Conservation (phyloP, 2,329 filamentous ascomycete species). For the Torrubiellomyces zombiae region DNA sequence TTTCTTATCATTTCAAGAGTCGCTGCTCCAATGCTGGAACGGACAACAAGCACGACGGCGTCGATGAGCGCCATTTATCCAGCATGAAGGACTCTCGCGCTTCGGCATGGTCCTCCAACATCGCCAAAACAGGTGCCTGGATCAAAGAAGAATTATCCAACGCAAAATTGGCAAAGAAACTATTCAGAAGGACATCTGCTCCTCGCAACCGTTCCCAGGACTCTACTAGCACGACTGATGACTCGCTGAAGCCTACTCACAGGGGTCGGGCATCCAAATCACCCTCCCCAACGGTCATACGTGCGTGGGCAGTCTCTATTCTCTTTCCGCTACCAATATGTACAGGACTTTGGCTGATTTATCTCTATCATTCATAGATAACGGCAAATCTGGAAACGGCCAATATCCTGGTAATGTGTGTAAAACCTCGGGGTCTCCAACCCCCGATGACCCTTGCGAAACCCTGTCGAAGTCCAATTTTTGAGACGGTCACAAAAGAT, state of each 20-base stretch:
- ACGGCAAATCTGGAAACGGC: constrained; percentile 5
- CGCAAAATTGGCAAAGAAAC: constrained; percentile 14
- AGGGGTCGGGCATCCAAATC: too few species aligned
- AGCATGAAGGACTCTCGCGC: constrained; percentile 5
- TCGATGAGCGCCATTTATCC: constrained; percentile 4
- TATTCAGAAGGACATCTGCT: constrained; percentile 25
- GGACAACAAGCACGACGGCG: constrained; percentile 4
- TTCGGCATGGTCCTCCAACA: constrained; percentile 6
- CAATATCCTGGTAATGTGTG: constrained; percentile 20
- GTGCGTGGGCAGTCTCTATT: too few species aligned
- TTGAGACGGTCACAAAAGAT: too few species aligned
- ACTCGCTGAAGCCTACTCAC: too few species aligned
- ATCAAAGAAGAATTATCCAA: constrained; percentile 16
- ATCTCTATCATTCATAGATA: too few species aligned
- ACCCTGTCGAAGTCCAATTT: too few species aligned
- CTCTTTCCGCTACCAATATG: too few species aligned
- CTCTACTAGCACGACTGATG: constrained; percentile 22
- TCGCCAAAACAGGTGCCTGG: constrained; percentile 11
- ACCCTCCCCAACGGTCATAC: too few species aligned
- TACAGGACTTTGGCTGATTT: too few species aligned
- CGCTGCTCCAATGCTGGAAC: background rate
- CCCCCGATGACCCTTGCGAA: too few species aligned
- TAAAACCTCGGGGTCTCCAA: background rate
- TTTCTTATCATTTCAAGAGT: too few species aligned
- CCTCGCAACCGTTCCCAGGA: constrained; percentile 20